Conservation (phyloP, 2,329 filamentous ascomycete species). For the Paracoccidioides brasiliensis region DNA sequence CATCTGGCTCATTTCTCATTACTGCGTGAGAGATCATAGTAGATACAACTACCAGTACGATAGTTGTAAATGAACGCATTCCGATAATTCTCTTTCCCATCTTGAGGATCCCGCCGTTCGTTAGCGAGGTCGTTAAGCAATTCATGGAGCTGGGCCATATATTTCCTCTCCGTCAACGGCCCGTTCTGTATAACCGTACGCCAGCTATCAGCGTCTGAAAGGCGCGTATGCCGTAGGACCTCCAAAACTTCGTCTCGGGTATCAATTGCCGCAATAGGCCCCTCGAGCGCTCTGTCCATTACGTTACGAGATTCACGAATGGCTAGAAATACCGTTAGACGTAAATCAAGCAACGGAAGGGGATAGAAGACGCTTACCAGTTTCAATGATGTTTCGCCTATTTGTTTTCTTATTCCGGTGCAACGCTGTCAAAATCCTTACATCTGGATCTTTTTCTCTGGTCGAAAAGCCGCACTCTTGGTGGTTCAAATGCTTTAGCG, state of each 20-base stretch:
- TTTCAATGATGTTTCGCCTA: constrained; percentile 71
- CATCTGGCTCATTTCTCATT: constrained; percentile 13
- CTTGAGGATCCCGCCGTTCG: constrained; percentile 22
- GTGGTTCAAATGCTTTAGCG: constrained; percentile 28
- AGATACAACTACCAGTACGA: constrained; percentile 66
- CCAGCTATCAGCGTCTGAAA: constrained; percentile 78
- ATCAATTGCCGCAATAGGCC: constrained; percentile 77
- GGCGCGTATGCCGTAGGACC: constrained; percentile 55
- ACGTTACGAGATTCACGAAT: constrained; percentile 45
- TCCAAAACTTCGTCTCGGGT: constrained; percentile 74
- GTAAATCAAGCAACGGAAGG: background rate
- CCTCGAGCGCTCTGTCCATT: constrained; percentile 57
- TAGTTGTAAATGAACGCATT: constrained; percentile 91
- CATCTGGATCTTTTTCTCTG: constrained; percentile 50
- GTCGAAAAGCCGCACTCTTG: constrained; percentile 23
- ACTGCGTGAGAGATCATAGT: constrained; percentile 57
- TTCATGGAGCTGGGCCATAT: constrained; percentile 70
- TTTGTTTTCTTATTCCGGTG: constrained; percentile 88
- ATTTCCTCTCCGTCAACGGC: constrained; percentile 64
- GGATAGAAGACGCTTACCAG: constrained; percentile 40
- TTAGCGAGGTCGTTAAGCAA: constrained; percentile 52
- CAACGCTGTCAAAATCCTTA: constrained; percentile 70
- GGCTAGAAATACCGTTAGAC: constrained; percentile 20
- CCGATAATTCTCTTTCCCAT: constrained; percentile 42
- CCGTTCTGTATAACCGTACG: constrained; percentile 65